These are phyloP conservation scores for Monosporascus sp. DNA, from an alignment of 2,329 filamentous ascomycete genomes.

Conservation along the genomic window DNA sequence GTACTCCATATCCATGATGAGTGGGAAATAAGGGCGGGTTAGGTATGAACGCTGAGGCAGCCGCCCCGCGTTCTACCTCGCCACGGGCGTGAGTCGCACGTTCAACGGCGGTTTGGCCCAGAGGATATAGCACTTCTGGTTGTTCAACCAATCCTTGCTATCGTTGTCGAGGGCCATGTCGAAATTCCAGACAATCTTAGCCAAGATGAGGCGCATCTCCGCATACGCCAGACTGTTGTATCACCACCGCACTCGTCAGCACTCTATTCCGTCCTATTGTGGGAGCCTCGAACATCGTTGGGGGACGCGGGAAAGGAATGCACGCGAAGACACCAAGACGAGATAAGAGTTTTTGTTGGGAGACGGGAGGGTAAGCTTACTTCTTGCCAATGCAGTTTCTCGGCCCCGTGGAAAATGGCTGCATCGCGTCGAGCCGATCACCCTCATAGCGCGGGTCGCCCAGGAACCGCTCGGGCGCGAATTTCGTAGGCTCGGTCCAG, in stretches of 20 bases:
- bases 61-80: background rate
- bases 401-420: conserved; percentile 33
- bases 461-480: conserved; percentile 37
- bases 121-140: conserved; percentile 28
- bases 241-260: conserved; percentile 8
- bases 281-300: too few species aligned
- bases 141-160: conserved; percentile 22
- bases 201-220: conserved; percentile 36
- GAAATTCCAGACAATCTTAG: conserved; percentile 34
- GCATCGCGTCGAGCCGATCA: conserved; percentile 29
- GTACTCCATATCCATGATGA: too few species aligned
- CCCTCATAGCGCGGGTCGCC: conserved; percentile 21
- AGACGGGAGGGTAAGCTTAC: conserved; percentile 20
- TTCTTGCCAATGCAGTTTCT: conserved; percentile 37
- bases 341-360: background rate
- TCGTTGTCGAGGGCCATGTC: conserved; percentile 27
- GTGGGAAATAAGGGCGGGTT: too few species aligned
- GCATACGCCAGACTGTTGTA: conserved; percentile 31
- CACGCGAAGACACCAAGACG: too few species aligned
- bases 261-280: background rate
- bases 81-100: conserved; percentile 21
- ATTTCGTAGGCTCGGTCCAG: conserved; percentile 33
- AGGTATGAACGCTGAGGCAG: too few species aligned
- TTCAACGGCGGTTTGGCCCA: conserved; percentile 32
- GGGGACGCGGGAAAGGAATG: too few species aligned